Base-by-base conservation (phyloP, 805 yeast species). In the Pichia kluyveri region DNA sequence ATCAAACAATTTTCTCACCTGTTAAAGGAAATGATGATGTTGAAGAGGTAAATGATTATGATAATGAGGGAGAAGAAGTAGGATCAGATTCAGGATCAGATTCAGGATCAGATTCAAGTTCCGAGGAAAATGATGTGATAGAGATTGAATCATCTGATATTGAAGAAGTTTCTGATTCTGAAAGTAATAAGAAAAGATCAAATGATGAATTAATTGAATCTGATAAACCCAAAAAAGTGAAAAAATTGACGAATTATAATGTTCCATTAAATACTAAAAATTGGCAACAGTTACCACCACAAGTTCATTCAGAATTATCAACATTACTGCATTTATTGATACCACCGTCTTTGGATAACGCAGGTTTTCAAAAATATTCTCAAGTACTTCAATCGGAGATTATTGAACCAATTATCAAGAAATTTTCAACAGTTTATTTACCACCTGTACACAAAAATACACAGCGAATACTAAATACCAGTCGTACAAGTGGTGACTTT, bases 401-500 rank as follows among this genome's bases (percentile, higher is more conserved):
- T 11, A 41, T 60, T 10, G 38, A 43, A 8, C 64, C 67, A 1
- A 41, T 64, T 32, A 18, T 58, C 10, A 50, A 46, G 30, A 54
- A 53, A 41, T 47, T 64, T 8, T 49, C 54, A 18, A 52, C 50
- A 2, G 49, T 57, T 0, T 56, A 54, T 28, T 46, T 64, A 18
- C 68, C 68, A 1, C 55, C 58, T 2, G 56, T 60, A 3, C 47
- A 44, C 15, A 41, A 38, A n/a, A 40, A 27, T 17, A 9, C n/a
- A 15, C 28, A 38, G n/a, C 18, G 11, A 17, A 27, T 9, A 12
- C 12, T 43, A 18, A 41, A 36, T 19, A 32, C 38, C 12, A 27
- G 26, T 5, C 41, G 40, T 23, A 51, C 43, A 27, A 60, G 57
- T 23, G 43, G 50, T 12, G 57, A 60, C 2, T 50, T 64, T 12